Conservation (phyloP, 352 stramenopile genomes). For the Pythium rishiriense region DNA sequence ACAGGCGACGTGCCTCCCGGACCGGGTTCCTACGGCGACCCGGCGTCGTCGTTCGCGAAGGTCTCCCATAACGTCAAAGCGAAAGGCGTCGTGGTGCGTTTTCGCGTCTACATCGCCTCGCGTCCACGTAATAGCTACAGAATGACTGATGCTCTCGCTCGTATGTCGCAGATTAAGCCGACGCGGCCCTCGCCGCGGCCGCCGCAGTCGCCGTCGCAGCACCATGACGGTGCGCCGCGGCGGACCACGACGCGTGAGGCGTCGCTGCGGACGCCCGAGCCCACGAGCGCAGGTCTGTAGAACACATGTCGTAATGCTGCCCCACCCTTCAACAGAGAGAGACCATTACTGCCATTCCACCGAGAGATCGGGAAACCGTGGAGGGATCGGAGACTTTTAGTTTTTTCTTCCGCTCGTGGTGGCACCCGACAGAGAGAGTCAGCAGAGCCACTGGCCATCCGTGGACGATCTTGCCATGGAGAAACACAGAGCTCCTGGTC, state of each 20-base stretch:
- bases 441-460: not conserved
- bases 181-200: slow-evolving; percentile 28
- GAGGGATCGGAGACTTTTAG: not conserved
- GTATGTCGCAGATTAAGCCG: slow-evolving; percentile 18
- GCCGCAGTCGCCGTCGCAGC: slow-evolving; percentile 9
- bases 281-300: slow-evolving; percentile 7
- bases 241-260: slow-evolving; percentile 19
- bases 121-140: not conserved
- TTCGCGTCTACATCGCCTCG: not conserved
- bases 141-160: not conserved
- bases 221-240: slow-evolving; percentile 6
- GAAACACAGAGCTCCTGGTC: not conserved
- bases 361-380: not conserved
- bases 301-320: not conserved
- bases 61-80: slow-evolving; percentile 78
- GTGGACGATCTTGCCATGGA: not conserved
- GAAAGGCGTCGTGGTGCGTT: slow-evolving; percentile 25
- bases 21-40: slow-evolving; percentile 67
- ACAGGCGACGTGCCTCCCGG: slow-evolving; percentile 68
- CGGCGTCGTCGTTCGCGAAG: slow-evolving; percentile 67
- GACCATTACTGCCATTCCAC: not conserved
- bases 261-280: slow-evolving; percentile 27
- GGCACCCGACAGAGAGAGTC: too few relatives aligned
- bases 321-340: not conserved
- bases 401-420: too few relatives aligned